Conservation (phyloP, 1,284 basidiomycete species). For the Hymenochaete sp. region DNA sequence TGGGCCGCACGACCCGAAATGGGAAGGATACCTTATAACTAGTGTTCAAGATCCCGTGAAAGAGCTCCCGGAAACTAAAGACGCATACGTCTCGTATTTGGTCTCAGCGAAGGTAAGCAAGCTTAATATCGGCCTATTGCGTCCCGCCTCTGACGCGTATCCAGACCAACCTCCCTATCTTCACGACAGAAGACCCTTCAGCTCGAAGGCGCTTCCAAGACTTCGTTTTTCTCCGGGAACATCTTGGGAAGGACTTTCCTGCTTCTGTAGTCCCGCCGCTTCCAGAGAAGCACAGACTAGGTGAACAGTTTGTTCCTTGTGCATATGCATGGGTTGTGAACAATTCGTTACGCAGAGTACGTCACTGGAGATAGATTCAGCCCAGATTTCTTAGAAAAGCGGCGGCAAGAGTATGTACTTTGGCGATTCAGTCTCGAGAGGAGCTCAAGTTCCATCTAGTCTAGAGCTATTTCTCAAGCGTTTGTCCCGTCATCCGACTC, state of each 20-base stretch:
- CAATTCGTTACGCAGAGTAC: conserved; percentile 59
- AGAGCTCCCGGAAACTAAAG: conserved; percentile 92
- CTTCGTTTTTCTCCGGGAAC: conserved; percentile 89
- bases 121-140: neutral
- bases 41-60: conserved; percentile 89
- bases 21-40: conserved; percentile 84
- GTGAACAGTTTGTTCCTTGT: conserved; percentile 42
- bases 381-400: conserved; percentile 90
- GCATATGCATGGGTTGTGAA: neutral
- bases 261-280: conserved; percentile 94
- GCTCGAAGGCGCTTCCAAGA: conserved; percentile 90
- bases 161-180: conserved; percentile 77
- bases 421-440: neutral
- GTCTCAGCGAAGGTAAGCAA: conserved; percentile 76
- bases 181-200: conserved; percentile 63
- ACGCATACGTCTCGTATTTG: conserved; percentile 92
- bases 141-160: neutral
- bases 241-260: conserved; percentile 87
- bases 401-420: conserved; percentile 78
- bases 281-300: conserved; percentile 93
- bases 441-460: conserved; percentile 34
- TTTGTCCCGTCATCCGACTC: conserved; percentile 83
- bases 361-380: conserved; percentile 96
- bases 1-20: conserved; percentile 69
- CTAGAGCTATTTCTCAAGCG: conserved; percentile 91